Evolutionary conservation across 371 early-diverging fungal genomes (phyloP).

Genomic region (Choanephora cucurbitarum): DNA sequence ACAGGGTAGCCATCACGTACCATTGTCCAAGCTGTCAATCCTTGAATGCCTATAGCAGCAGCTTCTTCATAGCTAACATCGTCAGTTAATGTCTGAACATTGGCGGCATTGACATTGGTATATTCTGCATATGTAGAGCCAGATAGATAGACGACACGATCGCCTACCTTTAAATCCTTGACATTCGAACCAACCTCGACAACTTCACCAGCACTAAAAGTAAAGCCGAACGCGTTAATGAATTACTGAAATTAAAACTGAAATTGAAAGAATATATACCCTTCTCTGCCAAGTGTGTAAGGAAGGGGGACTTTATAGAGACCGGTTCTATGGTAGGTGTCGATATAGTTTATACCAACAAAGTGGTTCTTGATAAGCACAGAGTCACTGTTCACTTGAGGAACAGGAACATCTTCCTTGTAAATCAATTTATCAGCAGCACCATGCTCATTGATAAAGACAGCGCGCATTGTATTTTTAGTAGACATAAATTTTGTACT

Average conservation of each 20-base stretch:
- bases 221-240: neutral
- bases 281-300: slow-evolving; percentile 81
- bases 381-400: slow-evolving; percentile 50
- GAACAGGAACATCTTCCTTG: slow-evolving; percentile 46
- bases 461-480: slow-evolving; percentile 64
- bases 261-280: slow-evolving; percentile 17
- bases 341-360: slow-evolving; percentile 89
- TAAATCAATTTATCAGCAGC: slow-evolving; percentile 73
- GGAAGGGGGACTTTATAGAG: slow-evolving; percentile 76
- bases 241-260: neutral
- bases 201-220: slow-evolving; percentile 70
- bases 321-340: slow-evolving; percentile 91
- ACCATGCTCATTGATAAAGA: slow-evolving; percentile 70
- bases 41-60: slow-evolving; percentile 73
- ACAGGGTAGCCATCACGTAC: slow-evolving; percentile 75
- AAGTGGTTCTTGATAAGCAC: slow-evolving; percentile 80
- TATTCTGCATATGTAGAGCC: slow-evolving; percentile 80
- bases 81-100: slow-evolving; percentile 58
- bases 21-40: slow-evolving; percentile 83
- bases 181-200: slow-evolving; percentile 73
- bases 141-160: slow-evolving; percentile 80
- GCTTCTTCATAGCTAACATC: slow-evolving; percentile 61
- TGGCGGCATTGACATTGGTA: slow-evolving; percentile 49
- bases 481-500: slow-evolving; percentile 35
- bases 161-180: slow-evolving; percentile 75